Conservation (phyloP, 1,284 basidiomycete species). For the Fomitiporia mediterranea region DNA sequence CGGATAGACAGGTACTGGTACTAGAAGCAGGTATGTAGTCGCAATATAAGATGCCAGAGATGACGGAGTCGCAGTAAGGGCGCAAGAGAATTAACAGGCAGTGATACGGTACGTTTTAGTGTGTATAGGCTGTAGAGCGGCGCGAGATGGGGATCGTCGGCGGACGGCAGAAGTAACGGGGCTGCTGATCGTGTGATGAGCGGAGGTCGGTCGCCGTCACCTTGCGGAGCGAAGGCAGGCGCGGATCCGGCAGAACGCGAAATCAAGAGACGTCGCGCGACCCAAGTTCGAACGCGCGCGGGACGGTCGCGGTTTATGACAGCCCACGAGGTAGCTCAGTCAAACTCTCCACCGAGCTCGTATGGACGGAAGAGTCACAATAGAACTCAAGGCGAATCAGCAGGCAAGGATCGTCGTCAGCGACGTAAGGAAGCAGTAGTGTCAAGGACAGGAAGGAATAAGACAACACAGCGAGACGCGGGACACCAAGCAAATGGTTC, state of each 20-base stretch:
- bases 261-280: neutral
- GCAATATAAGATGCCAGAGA: no score
- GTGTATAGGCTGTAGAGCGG: neutral
- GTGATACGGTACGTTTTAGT: neutral
- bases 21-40: no score
- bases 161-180: no score
- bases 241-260: neutral
- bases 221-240: neutral
- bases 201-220: no score
- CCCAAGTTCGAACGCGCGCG: neutral
- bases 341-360: neutral
- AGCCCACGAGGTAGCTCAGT: neutral
- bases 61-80: neutral
- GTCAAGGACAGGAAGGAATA: no score
- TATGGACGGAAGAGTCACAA: neutral
- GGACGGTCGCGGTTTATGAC: neutral
- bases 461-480: neutral
- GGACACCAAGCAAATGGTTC: conserved; percentile 8
- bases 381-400: neutral
- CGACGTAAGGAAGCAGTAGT: neutral
- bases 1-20: neutral
- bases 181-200: neutral
- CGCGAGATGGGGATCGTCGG: neutral
- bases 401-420: neutral
- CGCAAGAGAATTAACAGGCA: neutral